Conservation (phyloP, 2,329 filamentous ascomycete genomes). For the Triangularia setosa region DNA sequence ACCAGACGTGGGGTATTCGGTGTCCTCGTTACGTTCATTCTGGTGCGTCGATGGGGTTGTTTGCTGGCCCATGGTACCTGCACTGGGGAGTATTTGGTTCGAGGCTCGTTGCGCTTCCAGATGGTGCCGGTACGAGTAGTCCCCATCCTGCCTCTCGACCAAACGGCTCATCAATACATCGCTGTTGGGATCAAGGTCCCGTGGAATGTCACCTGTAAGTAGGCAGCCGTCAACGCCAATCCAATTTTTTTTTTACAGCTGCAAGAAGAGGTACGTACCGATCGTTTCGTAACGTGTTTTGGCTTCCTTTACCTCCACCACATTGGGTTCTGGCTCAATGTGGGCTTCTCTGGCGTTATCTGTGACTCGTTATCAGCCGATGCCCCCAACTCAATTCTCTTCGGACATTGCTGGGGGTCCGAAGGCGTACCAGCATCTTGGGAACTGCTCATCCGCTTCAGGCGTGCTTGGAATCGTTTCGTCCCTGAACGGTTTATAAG, state of each 20-base stretch:
- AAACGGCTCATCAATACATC: constrained; percentile 16
- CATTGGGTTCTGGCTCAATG: neutral
- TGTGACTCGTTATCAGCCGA: constrained; percentile 2
- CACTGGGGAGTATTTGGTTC: neutral
- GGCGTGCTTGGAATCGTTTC: constrained; percentile 30
- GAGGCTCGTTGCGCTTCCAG: neutral
- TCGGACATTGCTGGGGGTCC: neutral
- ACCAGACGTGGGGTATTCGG: neutral
- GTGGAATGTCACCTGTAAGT: constrained; percentile 4
- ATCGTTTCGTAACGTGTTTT: constrained; percentile 1
- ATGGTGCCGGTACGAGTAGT: neutral
- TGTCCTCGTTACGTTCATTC: neutral
- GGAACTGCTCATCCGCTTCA: constrained; percentile 28
- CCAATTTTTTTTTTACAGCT: no score
- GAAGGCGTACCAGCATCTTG: constrained; percentile 13
- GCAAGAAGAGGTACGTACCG: constrained; percentile 1
- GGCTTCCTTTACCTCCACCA: neutral
- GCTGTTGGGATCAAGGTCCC: constrained; percentile 1
- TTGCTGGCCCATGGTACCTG: neutral
- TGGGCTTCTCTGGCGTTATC: neutral
- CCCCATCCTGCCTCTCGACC: constrained; percentile 4
- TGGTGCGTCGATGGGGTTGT: neutral
- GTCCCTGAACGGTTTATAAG: constrained; percentile 38
- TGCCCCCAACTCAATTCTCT: neutral
- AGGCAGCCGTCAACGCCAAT: neutral